These are phyloP conservation scores for Plectosphaerella sp. DNA, from an alignment of 2,329 filamentous ascomycete genomes.

Conservation along the genomic window DNA sequence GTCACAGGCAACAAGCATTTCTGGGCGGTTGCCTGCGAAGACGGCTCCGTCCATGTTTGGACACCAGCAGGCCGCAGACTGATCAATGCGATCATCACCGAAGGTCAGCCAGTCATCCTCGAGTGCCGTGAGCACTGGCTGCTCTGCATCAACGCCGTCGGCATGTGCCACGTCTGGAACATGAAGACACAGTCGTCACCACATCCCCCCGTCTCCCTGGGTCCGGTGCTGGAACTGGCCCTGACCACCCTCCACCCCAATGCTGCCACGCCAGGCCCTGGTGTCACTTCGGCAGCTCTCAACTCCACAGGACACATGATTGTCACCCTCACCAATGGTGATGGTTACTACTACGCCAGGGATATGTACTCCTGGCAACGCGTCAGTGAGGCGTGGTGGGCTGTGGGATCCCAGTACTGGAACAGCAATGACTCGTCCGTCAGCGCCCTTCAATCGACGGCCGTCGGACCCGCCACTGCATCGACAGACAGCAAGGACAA, in stretches of 20 bases:
- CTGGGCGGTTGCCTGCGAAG: constrained; percentile 91
- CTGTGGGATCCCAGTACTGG: constrained; percentile 97
- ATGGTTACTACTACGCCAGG: constrained; percentile 86
- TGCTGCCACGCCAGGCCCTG: constrained; percentile 69
- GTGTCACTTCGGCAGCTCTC: constrained; percentile 84
- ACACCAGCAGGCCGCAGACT: constrained; percentile 84
- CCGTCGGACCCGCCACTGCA: constrained; percentile 53
- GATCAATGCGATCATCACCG: constrained; percentile 78
- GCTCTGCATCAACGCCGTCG: constrained; percentile 81
- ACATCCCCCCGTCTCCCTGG: constrained; percentile 85
- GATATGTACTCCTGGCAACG: constrained; percentile 90
- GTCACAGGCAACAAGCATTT: constrained; percentile 87
- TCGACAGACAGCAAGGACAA: constrained; percentile 40
- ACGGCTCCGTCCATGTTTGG: constrained; percentile 87
- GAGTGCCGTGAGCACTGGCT: constrained; percentile 89
- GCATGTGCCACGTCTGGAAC: constrained; percentile 92
- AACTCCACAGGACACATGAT: constrained; percentile 84
- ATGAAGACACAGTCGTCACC: constrained; percentile 76
- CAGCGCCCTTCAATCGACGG: constrained; percentile 70
- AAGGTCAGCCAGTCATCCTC: constrained; percentile 90
- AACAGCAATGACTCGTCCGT: constrained; percentile 93
- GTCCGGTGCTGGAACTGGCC: constrained; percentile 83
- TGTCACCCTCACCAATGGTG: constrained; percentile 89
- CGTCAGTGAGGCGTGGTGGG: constrained; percentile 97
- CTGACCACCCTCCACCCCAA: constrained; percentile 74